Base-by-base conservation (phyloP, 2,329 filamentous ascomycete genomes). In the Alternaria sp. region DNA sequence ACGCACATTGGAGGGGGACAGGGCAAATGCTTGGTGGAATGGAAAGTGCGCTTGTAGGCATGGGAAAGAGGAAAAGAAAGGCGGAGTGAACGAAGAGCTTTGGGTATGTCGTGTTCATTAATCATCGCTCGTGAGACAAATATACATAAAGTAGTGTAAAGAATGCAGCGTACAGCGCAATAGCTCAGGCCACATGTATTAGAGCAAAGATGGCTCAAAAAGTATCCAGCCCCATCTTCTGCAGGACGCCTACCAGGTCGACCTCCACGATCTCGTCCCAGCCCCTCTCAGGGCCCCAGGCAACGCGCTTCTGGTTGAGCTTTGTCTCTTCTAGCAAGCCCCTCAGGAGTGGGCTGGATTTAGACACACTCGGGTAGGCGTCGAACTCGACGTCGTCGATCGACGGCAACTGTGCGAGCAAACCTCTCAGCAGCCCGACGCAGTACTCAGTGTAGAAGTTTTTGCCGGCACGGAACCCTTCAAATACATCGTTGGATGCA, bases 371-470 rank as follows among this genome's bases (percentile, higher is more conserved):
- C 0, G 85, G 79, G 73, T 85, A 91, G 0, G 85, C 91, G 75
- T 94, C 91, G 62, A 94, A 91, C 69, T 91, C 85, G 20, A 93
- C 81, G 1, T 81, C 80, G 8, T 83, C 72, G 2, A 91, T 74
- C 38, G 81, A 83, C 0, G 89, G 87, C 58, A 91, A 77, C 55
- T 83, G 82, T 1, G 81, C 78, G 2, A 93, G 71, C 3, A 93
- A 82, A 7, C 80, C 81, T 4, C 79, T 76, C 7, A 93, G 73
- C 28, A 93, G 77, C 2, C 81, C 78, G 11, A 83, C 80, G 26
- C 86, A 88, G 70, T 93, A 93, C 5, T 76, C 77, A 61, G 92
- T 91, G 71, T 92, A 94, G 64, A 91, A 92, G 1, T 88, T 86
- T 26, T 89, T 85, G 1, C 84, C 83, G 26, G 85, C 84, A 14